Evolutionary conservation across 2,329 filamentous ascomycete species (phyloP), one percentile per base, ranked within the genome.

Genomic region (Paecilomyces niveus): DNA sequence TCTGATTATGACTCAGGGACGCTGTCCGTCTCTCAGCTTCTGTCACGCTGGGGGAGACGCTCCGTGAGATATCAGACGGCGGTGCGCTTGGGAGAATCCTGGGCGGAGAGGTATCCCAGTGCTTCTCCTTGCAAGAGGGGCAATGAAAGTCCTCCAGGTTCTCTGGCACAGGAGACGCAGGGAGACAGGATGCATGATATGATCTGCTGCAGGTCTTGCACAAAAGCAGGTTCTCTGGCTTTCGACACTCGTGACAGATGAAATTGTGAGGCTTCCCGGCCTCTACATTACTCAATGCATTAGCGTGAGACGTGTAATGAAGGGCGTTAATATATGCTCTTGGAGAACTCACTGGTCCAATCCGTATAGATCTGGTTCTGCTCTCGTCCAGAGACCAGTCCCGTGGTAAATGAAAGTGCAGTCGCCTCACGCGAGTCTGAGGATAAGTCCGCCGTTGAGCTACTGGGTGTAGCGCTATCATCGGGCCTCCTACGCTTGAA

Each of bases 131-230:
- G 54, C 70, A 71, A 10, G 68, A 63, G 8, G 68, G 65, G 35
- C 69, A 72, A 55, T 66, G 53, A 50, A 70, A 72, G n/a, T 51
- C 51, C 3, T 11, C 22, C 18, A 50, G 7, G 3, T 15, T 52
- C 56, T 55, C 18, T 56, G 53, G 10, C 52, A 49, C 7, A 35
- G 53, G 51, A 53, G 45, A 26, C 18, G 50, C 50, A 21, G 57
- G 39, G 35, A 72, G 55, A 32, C 70, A 72, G 15, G 56, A 57
- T 24, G 56, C 55, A 58, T 72, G 70, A 57, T 72, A 71, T 9
- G 69, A 68, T 58, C 70, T 66, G 60, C 67, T 70, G 59, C 70
- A 72, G 7, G 68, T 70, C 53, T 64, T 61, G 58, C 70, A 72
- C 1, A 57, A 58, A 45, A 69, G 60, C 22, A 72, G 45, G 49